Evolutionary conservation across 108 stramenopile genomes (phyloP), one percentile per base, ranked within the genome.

Genomic region (Discostella stelligeroides): DNA sequence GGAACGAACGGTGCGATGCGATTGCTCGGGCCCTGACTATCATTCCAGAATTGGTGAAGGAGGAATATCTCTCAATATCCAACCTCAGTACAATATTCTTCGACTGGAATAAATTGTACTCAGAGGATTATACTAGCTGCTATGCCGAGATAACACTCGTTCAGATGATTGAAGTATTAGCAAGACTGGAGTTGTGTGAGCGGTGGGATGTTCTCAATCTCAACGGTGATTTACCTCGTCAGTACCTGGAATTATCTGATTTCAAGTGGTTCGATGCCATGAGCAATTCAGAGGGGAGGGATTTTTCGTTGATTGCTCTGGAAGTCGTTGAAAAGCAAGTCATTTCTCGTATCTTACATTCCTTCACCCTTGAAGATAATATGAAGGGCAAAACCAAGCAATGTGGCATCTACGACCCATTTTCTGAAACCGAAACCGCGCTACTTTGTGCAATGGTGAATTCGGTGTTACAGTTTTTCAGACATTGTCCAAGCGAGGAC

Each of bases 71-170:
- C 20, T 85, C 84, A 7, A 45, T 83, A 25, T 29, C 63, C 4
- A 60, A 60, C 11, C 65, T 94, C 2, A 59, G 57, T 13, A 28
- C 61, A 1, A 13, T 86, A 11, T 94, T 94, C 73, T 59, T 62
- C 7, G 51, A 77, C 28, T 94, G 92, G 92, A 57, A 82, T 34
- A 21, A 63, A 10, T 58, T 63, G 18, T 73, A 90, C 63, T 57
- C 80, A 9, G 87, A 88, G 18, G 88, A 91, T 58, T 91, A 87
- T 75, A 76, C 73, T 46, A 84, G 79, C 43, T 91, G 85, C 46
- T 89, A 79, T 70, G 92, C 90, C 0, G 56, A 76, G 47, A 73
- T 94, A 28, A 89, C 84, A 63, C 59, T 94, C 39, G 86, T 85
- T 18, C 85, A 82, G 53, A 73, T 91, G 54, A 47, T 74, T 47